Conservation (phyloP, 257 asterid species). For the Euphrasia confusa region DNA sequence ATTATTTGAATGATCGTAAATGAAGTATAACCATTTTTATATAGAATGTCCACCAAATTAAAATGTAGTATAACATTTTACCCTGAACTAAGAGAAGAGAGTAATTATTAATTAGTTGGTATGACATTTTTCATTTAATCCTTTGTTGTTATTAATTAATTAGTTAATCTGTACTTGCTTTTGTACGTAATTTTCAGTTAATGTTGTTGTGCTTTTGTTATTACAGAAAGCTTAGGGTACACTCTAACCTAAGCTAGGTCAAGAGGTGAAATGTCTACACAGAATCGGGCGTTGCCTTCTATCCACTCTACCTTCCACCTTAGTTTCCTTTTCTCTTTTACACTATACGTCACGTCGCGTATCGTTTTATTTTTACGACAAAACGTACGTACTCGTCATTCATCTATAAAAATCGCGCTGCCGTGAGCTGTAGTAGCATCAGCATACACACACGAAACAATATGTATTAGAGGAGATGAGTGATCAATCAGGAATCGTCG, state of each 20-base stretch:
- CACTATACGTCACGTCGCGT: neutral
- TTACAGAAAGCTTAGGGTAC: neutral
- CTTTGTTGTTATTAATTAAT: neutral
- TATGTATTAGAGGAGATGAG: no score
- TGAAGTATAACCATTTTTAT: no score
- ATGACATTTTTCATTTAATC: slow-evolving; percentile 10
- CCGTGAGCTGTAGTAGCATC: no score
- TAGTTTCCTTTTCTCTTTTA: neutral
- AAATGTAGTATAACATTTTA: no score
- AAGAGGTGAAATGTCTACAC: slow-evolving; percentile 8
- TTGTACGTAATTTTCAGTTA: neutral
- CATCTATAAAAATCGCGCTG: no score
- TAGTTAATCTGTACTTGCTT: neutral
- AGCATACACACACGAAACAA: no score
- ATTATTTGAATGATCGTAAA: no score
- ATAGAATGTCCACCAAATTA: no score
- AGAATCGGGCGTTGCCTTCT: slow-evolving; percentile 10
- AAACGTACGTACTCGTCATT: neutral
- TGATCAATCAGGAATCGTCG: no score
- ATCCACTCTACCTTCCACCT: neutral
- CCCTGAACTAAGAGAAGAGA: no score
- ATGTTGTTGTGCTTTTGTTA: neutral
- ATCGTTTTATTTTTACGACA: neutral
- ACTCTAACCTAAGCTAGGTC: neutral
- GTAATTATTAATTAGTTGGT: slow-evolving; percentile 34